phyloP scores from a whole-genome alignment of 2,329 filamentous ascomycete genomes.

The Pleomassaria siparia region DNA sequence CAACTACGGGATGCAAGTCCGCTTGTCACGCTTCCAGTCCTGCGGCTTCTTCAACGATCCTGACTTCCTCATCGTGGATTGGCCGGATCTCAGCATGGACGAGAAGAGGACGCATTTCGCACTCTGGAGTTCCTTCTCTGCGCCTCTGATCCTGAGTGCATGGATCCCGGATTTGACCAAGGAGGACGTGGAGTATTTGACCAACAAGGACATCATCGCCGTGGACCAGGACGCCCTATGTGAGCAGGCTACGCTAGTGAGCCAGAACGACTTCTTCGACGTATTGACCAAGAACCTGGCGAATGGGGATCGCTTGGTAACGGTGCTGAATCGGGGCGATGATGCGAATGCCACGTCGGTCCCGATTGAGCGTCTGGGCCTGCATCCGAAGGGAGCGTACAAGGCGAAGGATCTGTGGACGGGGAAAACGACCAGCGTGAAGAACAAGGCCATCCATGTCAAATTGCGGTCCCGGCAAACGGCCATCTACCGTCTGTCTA shows the following conservation, averaged over 20 bases:
- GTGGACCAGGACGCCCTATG: conserved; percentile 48
- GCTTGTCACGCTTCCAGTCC: conserved; percentile 45
- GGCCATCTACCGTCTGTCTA: conserved; percentile 47
- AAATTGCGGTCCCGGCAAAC: conserved; percentile 45
- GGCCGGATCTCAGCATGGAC: conserved; percentile 35
- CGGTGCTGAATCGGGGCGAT: conserved; percentile 49
- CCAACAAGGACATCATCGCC: conserved; percentile 46
- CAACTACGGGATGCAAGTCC: conserved; percentile 50
- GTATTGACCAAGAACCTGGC: conserved; percentile 51
- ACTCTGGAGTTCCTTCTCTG: conserved; percentile 41
- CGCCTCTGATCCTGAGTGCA: conserved; percentile 43
- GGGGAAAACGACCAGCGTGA: conserved; percentile 26
- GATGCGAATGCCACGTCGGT: conserved; percentile 32
- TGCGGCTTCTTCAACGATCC: conserved; percentile 45
- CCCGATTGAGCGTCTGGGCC: conserved; percentile 41
- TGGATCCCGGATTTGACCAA: conserved; percentile 44
- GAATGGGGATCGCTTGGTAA: conserved; percentile 52
- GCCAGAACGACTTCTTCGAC: conserved; percentile 48
- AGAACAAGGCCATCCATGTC: conserved; percentile 25
- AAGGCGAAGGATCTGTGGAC: conserved; percentile 50
- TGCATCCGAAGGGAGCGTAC: conserved; percentile 34
- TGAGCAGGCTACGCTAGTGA: conserved; percentile 52
- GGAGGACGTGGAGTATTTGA: conserved; percentile 20
- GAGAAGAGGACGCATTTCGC: conserved; percentile 43
- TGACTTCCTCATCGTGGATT: conserved; percentile 44